Evolutionary conservation across 2,329 filamentous ascomycete species (phyloP).

Genomic region (Alternaria postmessia): DNA sequence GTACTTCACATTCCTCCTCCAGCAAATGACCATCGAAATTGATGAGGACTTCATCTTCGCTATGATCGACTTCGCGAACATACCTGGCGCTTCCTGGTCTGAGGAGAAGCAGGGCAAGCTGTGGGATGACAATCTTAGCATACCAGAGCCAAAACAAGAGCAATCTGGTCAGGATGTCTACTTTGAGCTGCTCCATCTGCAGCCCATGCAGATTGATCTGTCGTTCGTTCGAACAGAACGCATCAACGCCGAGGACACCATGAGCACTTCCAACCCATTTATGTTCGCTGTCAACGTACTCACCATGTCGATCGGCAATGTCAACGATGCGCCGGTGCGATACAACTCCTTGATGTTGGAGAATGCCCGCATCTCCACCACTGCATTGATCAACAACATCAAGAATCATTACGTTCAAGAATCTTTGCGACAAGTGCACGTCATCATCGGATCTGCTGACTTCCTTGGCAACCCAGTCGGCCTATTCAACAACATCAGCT

Average conservation of each 20-base stretch:
- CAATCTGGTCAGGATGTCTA: conserved; percentile 93
- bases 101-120: conserved; percentile 84
- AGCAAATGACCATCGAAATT: conserved; percentile 97
- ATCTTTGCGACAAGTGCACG: conserved; percentile 93
- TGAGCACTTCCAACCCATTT: conserved; percentile 85
- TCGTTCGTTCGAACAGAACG: conserved; percentile 97
- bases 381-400: conserved; percentile 83
- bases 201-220: conserved; percentile 96
- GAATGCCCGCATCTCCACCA: conserved; percentile 89
- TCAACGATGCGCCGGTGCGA: conserved; percentile 95
- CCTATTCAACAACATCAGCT: conserved; percentile 97
- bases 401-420: conserved; percentile 97
- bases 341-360: conserved; percentile 94
- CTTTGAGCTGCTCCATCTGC: conserved; percentile 95
- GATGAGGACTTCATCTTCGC: conserved; percentile 99
- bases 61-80: conserved; percentile 91
- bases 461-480: conserved; percentile 98
- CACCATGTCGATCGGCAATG: conserved; percentile 99
- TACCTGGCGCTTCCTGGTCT: conserved; percentile 87
- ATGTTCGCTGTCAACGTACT: conserved; percentile 99
- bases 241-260: conserved; percentile 94
- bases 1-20: conserved; percentile 90
- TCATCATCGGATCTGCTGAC: conserved; percentile 95
- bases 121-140: conserved; percentile 87
- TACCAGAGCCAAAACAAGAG: conserved; percentile 88